Evolutionary conservation across 257 asterid species (phyloP).

Genomic region (Ocimum tenuiflorum): DNA sequence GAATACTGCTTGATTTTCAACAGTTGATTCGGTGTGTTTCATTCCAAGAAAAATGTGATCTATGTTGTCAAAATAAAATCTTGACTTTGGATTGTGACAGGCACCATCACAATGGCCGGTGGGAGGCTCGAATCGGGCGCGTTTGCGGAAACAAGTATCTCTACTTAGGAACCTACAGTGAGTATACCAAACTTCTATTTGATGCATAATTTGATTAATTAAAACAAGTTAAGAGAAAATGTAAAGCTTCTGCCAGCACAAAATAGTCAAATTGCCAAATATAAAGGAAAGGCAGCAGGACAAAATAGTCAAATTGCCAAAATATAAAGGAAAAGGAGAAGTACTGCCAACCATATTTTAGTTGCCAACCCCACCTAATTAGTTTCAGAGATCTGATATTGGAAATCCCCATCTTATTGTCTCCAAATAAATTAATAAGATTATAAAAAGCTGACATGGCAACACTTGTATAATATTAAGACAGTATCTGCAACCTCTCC

Average conservation of each 20-base stretch:
- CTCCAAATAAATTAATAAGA: conserved; percentile 4
- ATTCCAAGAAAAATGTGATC: conserved; percentile 13
- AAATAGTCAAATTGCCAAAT: no score
- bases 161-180: conserved; percentile 72
- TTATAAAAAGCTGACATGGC: conserved; percentile 33
- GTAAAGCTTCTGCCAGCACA: not conserved
- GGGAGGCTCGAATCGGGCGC: conserved; percentile 97
- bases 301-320: no score
- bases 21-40: conserved; percentile 18
- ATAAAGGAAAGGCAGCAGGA: no score
- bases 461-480: conserved; percentile 13
- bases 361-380: conserved; percentile 17
- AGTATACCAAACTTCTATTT: not conserved
- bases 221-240: not conserved
- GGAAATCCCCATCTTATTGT: conserved; percentile 24
- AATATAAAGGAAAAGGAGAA: not conserved
- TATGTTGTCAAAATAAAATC: conserved; percentile 8
- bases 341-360: not conserved
- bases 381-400: conserved; percentile 23
- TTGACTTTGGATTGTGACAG: conserved; percentile 29
- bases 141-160: conserved; percentile 80
- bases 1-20: not conserved
- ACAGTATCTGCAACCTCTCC: conserved; percentile 30
- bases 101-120: conserved; percentile 97
- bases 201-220: not conserved